phyloP scores from a whole-genome alignment of 306 rosid genomes.

The Carpinus fangiana region DNA sequence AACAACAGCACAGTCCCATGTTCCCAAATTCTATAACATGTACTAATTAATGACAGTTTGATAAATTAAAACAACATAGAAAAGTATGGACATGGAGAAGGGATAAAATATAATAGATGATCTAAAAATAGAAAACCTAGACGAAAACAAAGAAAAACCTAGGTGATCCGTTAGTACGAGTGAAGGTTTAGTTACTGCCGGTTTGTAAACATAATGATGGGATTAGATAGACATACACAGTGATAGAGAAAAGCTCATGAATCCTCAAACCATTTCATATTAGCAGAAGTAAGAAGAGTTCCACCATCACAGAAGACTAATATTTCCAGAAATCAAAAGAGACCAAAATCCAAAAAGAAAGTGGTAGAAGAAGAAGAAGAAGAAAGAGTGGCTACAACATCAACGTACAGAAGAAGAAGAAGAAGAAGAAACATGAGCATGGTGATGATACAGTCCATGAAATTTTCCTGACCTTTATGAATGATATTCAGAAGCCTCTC shows the following conservation, averaged over 20 bases:
- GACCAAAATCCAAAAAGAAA: slow-evolving; percentile 17
- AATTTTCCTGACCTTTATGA: slow-evolving; percentile 54
- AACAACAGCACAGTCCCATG: background rate
- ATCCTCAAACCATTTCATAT: slow-evolving; percentile 34
- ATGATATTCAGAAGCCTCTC: slow-evolving; percentile 14
- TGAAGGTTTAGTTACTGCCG: slow-evolving; percentile 6
- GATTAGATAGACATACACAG: too few species aligned
- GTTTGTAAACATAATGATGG: slow-evolving; percentile 3
- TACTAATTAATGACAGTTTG: background rate
- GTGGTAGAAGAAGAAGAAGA: slow-evolving; percentile 11
- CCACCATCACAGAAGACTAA: slow-evolving; percentile 16
- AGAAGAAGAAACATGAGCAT: slow-evolving; percentile 13
- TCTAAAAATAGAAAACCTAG: slow-evolving; percentile 24
- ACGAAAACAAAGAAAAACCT: background rate
- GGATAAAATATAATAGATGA: background rate
- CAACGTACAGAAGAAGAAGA: slow-evolving; percentile 6
- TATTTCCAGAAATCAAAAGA: slow-evolving; percentile 27
- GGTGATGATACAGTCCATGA: slow-evolving; percentile 24
- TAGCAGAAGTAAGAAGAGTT: slow-evolving; percentile 11
- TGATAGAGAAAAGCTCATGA: slow-evolving; percentile 12
- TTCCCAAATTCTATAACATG: slow-evolving; percentile 11
- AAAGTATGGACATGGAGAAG: background rate
- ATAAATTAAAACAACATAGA: background rate
- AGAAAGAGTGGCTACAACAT: slow-evolving; percentile 18
- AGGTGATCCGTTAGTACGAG: background rate